Conservation (phyloP, 495 filamentous ascomycete species). For the Cenococcum geophilum region DNA sequence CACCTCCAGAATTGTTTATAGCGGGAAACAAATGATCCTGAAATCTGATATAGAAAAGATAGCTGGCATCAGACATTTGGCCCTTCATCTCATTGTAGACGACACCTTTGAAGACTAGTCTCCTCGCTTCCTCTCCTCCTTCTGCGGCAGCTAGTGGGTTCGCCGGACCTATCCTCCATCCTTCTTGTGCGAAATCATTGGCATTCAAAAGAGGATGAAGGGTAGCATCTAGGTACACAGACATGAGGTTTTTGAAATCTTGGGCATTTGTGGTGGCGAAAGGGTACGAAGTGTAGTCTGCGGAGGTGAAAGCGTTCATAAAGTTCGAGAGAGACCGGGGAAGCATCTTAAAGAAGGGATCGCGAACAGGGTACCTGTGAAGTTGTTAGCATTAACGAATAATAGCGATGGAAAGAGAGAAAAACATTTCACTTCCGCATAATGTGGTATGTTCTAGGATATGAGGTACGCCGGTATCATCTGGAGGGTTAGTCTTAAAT, state of each 20-base stretch:
- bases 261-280: slow-evolving; percentile 96
- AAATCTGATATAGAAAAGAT: slow-evolving; percentile 89
- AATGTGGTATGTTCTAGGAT: slow-evolving; percentile 96
- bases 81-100: slow-evolving; percentile 99
- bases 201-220: slow-evolving; percentile 79
- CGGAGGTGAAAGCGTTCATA: slow-evolving; percentile 97
- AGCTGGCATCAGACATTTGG: slow-evolving; percentile 94
- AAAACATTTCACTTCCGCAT: slow-evolving; percentile 92
- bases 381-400: slow-evolving; percentile 23
- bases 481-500: slow-evolving; percentile 97
- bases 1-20: slow-evolving; percentile 92
- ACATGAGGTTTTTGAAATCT: slow-evolving; percentile 92
- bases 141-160: slow-evolving; percentile 57
- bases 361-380: slow-evolving; percentile 81
- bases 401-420: slow-evolving; percentile 1
- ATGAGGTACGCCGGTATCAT: slow-evolving; percentile 93
- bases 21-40: slow-evolving; percentile 90
- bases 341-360: slow-evolving; percentile 99
- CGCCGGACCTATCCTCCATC: slow-evolving; percentile 91
- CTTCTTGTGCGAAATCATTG: slow-evolving; percentile 92
- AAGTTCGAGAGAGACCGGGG: slow-evolving; percentile 95
- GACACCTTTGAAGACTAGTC: slow-evolving; percentile 92
- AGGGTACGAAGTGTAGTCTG: slow-evolving; percentile 95
- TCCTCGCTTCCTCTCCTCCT: slow-evolving; percentile 45
- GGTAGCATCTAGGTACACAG: slow-evolving; percentile 93